Percentiles rank a stretch among this genome's conserved stretches.
phyloP scores from a whole-genome alignment of 805 yeast genomes.

The Yamadazyma phyllophila region DNA sequence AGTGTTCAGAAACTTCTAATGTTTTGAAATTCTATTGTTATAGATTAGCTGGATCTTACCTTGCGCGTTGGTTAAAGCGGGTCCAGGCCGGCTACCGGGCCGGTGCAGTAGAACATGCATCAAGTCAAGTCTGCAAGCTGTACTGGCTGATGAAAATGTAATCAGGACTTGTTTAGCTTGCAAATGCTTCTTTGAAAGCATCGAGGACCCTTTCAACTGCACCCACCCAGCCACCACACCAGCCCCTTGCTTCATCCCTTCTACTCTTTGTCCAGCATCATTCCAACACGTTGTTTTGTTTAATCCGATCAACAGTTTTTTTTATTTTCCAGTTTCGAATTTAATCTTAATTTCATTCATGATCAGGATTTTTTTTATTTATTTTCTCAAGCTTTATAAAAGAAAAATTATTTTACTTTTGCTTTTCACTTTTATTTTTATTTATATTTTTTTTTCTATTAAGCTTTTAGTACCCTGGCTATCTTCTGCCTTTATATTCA shows the following conservation, averaged over 20 bases:
- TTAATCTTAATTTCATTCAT: neutral
- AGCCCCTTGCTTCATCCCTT: too few relatives aligned
- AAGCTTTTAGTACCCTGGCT: constrained; percentile 3
- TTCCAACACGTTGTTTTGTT: too few relatives aligned
- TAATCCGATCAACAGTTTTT: neutral
- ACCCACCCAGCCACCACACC: too few relatives aligned
- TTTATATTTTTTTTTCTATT: constrained; percentile 3
- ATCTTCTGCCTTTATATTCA: neutral
- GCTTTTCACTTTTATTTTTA: neutral
- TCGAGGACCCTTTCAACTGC: too few relatives aligned
- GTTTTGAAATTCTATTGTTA: neutral
- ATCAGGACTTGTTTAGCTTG: too few relatives aligned
- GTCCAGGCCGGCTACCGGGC: neutral
- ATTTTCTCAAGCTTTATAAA: neutral
- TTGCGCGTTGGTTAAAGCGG: neutral
- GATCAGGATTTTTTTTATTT: neutral
- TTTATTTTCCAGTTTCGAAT: neutral
- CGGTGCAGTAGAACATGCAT: neutral
- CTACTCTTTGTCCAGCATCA: too few relatives aligned
- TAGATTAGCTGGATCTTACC: neutral
- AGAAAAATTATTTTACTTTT: neutral
- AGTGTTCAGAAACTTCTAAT: neutral
- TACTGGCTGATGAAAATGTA: too few relatives aligned
- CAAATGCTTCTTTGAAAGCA: too few relatives aligned
- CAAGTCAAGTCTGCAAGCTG: neutral